Percentiles rank a stretch among this genome's conserved stretches.
phyloP scores from a whole-genome alignment of 371 early-diverging fungal species.

The Haplosporangium sp. region DNA sequence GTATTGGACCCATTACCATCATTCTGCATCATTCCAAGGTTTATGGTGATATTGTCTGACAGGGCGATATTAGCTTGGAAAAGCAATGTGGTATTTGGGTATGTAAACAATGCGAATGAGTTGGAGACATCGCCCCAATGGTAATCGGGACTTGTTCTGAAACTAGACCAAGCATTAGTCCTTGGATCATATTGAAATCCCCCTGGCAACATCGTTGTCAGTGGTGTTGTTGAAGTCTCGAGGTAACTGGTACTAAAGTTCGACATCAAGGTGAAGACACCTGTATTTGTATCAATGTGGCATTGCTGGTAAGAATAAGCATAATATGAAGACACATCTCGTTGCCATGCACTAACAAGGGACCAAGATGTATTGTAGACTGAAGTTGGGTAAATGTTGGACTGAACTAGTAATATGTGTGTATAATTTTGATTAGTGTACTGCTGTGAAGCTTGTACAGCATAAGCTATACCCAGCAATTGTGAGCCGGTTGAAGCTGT shows the following conservation, averaged over 20 bases:
- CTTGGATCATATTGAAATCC: background rate
- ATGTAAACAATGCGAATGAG: background rate
- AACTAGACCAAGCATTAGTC: background rate
- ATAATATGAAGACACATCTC: background rate
- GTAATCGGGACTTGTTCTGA: background rate
- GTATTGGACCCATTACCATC: background rate
- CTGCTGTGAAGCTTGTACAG: no score
- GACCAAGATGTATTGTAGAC: background rate
- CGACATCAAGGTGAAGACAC: slow-evolving; percentile 2
- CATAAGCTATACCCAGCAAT: no score
- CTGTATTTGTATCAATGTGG: background rate
- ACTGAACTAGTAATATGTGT: background rate
- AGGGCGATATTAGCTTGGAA: slow-evolving; percentile 1
- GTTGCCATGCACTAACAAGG: background rate
- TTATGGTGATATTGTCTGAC: background rate
- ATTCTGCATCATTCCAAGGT: background rate
- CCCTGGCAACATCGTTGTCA: background rate
- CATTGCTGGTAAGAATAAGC: background rate
- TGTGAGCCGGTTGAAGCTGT: no score
- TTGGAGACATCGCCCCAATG: background rate
- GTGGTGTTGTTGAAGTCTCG: background rate
- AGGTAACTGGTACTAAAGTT: background rate
- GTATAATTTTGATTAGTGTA: background rate
- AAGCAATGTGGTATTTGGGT: background rate
- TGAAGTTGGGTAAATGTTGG: background rate